Conservation (phyloP, 148 eudicot species). For the Amaranthus hypochondriacus region DNA sequence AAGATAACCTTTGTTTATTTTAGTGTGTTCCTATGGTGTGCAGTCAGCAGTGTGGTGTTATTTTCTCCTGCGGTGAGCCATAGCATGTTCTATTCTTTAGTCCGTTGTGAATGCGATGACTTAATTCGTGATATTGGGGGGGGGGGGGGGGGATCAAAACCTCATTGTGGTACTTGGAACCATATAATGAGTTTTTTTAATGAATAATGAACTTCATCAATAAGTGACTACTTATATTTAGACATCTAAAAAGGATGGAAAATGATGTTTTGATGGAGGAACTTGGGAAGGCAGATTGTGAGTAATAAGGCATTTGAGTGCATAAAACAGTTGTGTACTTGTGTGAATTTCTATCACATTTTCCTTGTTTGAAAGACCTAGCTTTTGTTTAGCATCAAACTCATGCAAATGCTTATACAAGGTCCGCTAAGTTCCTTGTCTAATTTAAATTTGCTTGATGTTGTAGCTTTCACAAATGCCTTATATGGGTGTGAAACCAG, state of each 20-base stretch:
- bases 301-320: neutral
- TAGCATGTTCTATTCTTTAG: neutral
- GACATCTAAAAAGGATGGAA: neutral
- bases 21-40: neutral
- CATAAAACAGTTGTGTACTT: neutral
- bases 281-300: neutral
- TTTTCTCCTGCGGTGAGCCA: neutral
- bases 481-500: slow-evolving; percentile 56
- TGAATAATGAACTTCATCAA: neutral
- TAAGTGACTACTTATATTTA: neutral
- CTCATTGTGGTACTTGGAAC: neutral
- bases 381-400: neutral
- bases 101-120: neutral
- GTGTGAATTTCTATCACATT: neutral
- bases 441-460: neutral
- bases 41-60: neutral
- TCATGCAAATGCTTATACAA: neutral
- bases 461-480: slow-evolving; percentile 84
- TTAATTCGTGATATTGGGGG: neutral
- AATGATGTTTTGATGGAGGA: neutral
- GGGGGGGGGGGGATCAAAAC: no score
- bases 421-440: neutral
- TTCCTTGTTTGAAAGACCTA: neutral
- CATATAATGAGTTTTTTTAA: no score
- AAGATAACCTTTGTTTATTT: neutral